Evolutionary conservation across 495 filamentous ascomycete genomes (phyloP), one percentile per base, ranked within the genome.

Genomic region (Aspergillus haitiensis): DNA sequence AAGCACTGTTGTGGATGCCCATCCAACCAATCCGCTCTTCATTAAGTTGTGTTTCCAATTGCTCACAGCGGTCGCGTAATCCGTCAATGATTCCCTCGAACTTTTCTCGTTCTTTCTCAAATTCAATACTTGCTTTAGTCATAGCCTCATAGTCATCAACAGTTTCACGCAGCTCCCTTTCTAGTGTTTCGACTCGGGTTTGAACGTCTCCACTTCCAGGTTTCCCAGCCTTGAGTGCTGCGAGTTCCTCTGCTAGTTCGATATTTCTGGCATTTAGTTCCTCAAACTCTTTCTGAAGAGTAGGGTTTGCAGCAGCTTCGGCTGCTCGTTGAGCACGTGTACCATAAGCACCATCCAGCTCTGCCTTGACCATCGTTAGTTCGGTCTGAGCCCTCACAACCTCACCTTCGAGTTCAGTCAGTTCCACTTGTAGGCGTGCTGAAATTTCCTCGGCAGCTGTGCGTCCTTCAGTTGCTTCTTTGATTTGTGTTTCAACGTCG

Each of bases 331-430:
- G 79, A 40, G 86, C 83, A 55, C 90, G 79, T 9, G 84, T 84
- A 32, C 91, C 94, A 68, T 97, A 96, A 16, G 94, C 93, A 54
- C 91, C 90, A 67, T 98, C 94, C 36, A 98, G 87, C 76, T 98
- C 94, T 6, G 94, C 94, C 71, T 89, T 91, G 56, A 89, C 89
- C 74, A 98, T 85, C 48, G 93, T 93, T 58, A 96, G 78, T 68
- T 98, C 94, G 39, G 93, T 98, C 57, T 92, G 91, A 49, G 95
- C 78, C 56, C 91, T 86, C 48, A 92, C 89, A 58, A 97, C 81
- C 72, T 94, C 90, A 63, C 84, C 82, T 68, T 95, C 92, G 52
- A 95, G 79, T 33, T 83, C 78, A 11, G 87, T 81, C 70, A 94
- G 78, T 66, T 96, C 91, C 10, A 78, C 74, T 51, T 76, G 76